A percentile compares a stretch with the other conserved stretches of the same genome.
These are phyloP conservation scores for Platanthera zijinensis DNA, from an alignment of 106 monocot genomes.

Conservation along the genomic window DNA sequence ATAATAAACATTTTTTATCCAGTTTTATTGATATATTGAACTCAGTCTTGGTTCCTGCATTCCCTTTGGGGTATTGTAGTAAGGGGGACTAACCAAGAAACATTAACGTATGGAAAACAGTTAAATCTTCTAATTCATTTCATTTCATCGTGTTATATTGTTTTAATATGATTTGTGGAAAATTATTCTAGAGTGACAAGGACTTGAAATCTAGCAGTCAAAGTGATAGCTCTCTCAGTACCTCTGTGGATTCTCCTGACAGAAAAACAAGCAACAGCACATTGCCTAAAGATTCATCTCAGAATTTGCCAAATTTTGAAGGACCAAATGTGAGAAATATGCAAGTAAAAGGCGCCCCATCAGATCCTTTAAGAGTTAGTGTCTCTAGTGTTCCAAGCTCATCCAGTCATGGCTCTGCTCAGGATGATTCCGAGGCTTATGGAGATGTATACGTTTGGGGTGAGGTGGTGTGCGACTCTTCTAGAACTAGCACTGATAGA, in stretches of 20 bases:
- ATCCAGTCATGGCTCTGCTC: conserved; percentile 71
- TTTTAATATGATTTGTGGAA: conserved; percentile 6
- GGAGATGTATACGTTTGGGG: conserved; percentile 83
- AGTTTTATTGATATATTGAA: background rate
- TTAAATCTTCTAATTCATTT: background rate
- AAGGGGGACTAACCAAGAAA: too few species aligned
- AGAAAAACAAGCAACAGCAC: conserved; percentile 25
- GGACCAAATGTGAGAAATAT: conserved; percentile 66
- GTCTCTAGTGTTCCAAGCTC: conserved; percentile 73
- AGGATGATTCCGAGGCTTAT: conserved; percentile 54
- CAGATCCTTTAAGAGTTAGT: conserved; percentile 65
- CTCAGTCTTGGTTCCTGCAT: too few species aligned
- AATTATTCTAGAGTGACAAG: conserved; percentile 41
- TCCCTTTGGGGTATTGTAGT: too few species aligned
- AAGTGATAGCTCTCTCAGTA: conserved; percentile 42
- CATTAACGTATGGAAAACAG: too few species aligned
- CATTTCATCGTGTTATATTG: background rate
- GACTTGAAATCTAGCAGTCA: conserved; percentile 51
- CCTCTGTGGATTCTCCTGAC: conserved; percentile 36
- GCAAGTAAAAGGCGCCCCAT: conserved; percentile 53
- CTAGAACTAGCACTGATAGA: conserved; percentile 25
- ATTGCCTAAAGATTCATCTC: conserved; percentile 18
- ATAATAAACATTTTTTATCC: too few species aligned
- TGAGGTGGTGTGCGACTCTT: conserved; percentile 47
- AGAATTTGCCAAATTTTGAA: conserved; percentile 23